Evolutionary conservation across 495 filamentous ascomycete species (phyloP), one percentile per base, ranked within the genome.

Genomic region (Lasiosphaeria miniovina): DNA sequence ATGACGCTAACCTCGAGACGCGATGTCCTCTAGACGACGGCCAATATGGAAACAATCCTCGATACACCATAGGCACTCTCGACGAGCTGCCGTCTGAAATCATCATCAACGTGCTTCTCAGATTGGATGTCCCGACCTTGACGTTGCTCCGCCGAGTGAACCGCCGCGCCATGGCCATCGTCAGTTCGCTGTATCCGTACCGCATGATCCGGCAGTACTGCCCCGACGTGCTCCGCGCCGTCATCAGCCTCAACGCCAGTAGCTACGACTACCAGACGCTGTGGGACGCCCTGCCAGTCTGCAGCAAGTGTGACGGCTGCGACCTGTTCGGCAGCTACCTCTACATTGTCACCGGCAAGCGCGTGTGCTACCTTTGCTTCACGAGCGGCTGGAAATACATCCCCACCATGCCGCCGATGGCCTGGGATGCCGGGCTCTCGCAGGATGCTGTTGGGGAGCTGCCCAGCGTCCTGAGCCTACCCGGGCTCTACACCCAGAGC

Each of bases 11-110:
- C 10, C 65, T 69, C 31, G 62, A 65, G 35, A 41, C 58, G 49
- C 63, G 53, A 24, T 68, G 64, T 54, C 68, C 61, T 48, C 70
- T 73, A 36, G 70, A 73, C 59, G 69, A 68, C 49, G 66, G 64
- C 53, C 57, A 52, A 55, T 62, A 67, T 52, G 50, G 55, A n/a
- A 12, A 46, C 38, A 14, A 15, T 31, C 53, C 6, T 46, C 51
- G 17, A 56, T 6, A 41, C 38, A 14, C 49, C 6, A 17, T 31
- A 0, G 58, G 58, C 35, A 49, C 57, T 15, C 56, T 68, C 3
- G 59, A 71, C 48, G 50, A 12, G 4, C 66, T 70, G 46, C 69
- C 69, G n/a, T 33, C 45, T 1, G 69, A 69, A 52, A 35, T 69
- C 11, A 32, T 62, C 38, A 53, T 15, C 2, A 12, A 56, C 2